Base-by-base conservation (phyloP, 2,329 filamentous ascomycete genomes). In the Sporothrix pseudoabietina region DNA sequence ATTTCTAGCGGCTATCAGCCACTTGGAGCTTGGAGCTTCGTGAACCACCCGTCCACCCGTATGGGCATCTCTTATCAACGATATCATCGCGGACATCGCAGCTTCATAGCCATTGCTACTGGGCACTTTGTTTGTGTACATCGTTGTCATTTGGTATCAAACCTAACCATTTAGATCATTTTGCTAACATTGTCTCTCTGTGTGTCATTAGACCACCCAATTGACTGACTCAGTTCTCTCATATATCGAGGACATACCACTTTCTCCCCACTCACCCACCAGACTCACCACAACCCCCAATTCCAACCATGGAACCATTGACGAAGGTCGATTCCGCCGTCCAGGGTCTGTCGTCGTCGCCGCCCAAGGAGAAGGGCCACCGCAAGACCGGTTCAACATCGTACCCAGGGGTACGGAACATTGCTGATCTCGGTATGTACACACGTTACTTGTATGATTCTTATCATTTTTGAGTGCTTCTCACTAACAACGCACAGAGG, bases 301-400 rank as follows among this genome's bases (percentile, higher is more conserved):
- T 32, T 47, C 39, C 39, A 77, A 82, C 75, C 79, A 83, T 83
- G 81, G 84, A 85, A 82, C 88, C 91, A 79, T 89, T 97, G 81
- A 88, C 88, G 84, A 97, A 97, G 87, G 90, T 97, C 85, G 94
- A 98, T 84, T 97, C 94, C 75, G 94, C 93, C 85, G 90, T 97
- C 80, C 90, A 94, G 81, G 93, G 93, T 83, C 83, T 94, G 79
- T 88, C 89, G 77, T 87, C 88, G 79, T 90, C 90, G 74, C 88
- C 91, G 47, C 85, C 87, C 74, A 88, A 90, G 80, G 90, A 94
- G 77, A 88, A 88, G 81, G 88, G 88, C 80, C 76, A 76, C 71
- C 74, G 72, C 55, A 72, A 74, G 59, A 63, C 68, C n/a, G 74
- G 93, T 82, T 95, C 93, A 72, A 89, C 87, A 78, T 73, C 74